Conservation (phyloP, 805 yeast genomes). For the Candida pseudoglaebosa region DNA sequence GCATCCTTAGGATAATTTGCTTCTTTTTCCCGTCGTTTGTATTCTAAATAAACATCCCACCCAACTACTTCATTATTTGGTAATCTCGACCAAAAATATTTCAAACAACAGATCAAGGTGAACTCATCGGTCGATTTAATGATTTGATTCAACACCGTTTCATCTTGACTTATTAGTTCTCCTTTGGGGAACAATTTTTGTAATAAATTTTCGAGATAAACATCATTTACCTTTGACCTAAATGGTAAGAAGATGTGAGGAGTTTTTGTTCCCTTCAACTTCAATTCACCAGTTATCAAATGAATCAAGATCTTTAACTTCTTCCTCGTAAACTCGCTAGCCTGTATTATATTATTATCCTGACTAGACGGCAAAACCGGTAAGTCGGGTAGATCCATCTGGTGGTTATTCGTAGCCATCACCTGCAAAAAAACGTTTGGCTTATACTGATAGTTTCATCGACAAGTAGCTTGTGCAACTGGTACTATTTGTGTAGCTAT, state of each 20-base stretch:
- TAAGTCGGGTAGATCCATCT: slow-evolving; percentile 18
- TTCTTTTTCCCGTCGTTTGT: slow-evolving; percentile 59
- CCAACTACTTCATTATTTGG: slow-evolving; percentile 79
- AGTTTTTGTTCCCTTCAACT: slow-evolving; percentile 61
- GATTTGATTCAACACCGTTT: slow-evolving; percentile 35
- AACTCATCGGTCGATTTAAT: slow-evolving; percentile 55
- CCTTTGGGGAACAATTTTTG: slow-evolving; percentile 59
- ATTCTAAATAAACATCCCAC: slow-evolving; percentile 77
- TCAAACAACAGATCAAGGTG: slow-evolving; percentile 68
- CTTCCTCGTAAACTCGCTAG: slow-evolving; percentile 53
- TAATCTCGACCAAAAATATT: slow-evolving; percentile 83
- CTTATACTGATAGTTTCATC: too few species aligned
- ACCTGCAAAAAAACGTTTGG: too few species aligned
- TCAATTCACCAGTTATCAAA: slow-evolving; percentile 66
- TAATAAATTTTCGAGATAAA: slow-evolving; percentile 54
- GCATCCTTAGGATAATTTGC: slow-evolving; percentile 68
- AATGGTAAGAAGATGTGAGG: slow-evolving; percentile 77
- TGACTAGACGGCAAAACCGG: slow-evolving; percentile 10
- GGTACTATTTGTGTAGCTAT: too few species aligned
- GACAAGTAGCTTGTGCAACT: too few species aligned
- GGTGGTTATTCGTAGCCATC: slow-evolving; percentile 12
- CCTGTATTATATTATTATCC: slow-evolving; percentile 8
- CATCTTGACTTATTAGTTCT: slow-evolving; percentile 33
- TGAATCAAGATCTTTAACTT: slow-evolving; percentile 67
- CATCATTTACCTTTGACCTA: slow-evolving; percentile 64